These are phyloP conservation scores for Mortierella sp. DNA, from an alignment of 371 early-diverging fungal genomes.

Conservation along the genomic window DNA sequence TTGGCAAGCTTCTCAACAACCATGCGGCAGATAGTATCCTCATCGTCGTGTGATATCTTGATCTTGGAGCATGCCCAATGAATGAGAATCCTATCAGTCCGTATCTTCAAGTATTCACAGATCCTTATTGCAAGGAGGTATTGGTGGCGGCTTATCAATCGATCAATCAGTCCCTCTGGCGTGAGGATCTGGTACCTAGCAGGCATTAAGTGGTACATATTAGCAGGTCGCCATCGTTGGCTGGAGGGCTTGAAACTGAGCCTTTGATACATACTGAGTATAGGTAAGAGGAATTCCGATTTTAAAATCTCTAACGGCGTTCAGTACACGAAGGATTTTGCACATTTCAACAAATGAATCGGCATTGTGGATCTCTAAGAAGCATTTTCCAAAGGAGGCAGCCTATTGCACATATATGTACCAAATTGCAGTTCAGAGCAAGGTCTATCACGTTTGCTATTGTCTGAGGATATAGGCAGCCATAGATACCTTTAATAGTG, in stretches of 20 bases:
- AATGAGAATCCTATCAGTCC: slow-evolving; percentile 85
- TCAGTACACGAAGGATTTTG: slow-evolving; percentile 86
- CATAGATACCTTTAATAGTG: slow-evolving; percentile 70
- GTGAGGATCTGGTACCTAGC: slow-evolving; percentile 80
- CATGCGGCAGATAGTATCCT: slow-evolving; percentile 83
- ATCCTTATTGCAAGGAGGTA: slow-evolving; percentile 90
- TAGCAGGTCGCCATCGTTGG: background rate
- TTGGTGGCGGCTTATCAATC: slow-evolving; percentile 85
- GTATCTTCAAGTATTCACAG: slow-evolving; percentile 85
- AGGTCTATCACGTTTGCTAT: slow-evolving; percentile 25
- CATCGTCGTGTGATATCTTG: slow-evolving; percentile 86
- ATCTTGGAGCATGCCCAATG: slow-evolving; percentile 98
- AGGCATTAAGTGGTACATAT: no score
- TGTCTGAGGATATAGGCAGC: no score
- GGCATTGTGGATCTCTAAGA: slow-evolving; percentile 86
- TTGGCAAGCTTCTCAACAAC: slow-evolving; percentile 84
- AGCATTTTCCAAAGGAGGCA: slow-evolving; percentile 96
- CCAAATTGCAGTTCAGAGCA: background rate
- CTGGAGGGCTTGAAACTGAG: background rate
- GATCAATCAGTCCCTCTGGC: slow-evolving; percentile 83
- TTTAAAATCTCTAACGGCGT: slow-evolving; percentile 84
- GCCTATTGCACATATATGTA: slow-evolving; percentile 64
- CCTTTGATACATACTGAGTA: slow-evolving; percentile 76
- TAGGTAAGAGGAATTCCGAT: slow-evolving; percentile 93
- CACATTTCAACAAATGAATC: slow-evolving; percentile 92